Percentiles rank a stretch among this genome's conserved stretches.
Conservation (phyloP, 345 rosid species). For the Gossypioides kirkii region DNA sequence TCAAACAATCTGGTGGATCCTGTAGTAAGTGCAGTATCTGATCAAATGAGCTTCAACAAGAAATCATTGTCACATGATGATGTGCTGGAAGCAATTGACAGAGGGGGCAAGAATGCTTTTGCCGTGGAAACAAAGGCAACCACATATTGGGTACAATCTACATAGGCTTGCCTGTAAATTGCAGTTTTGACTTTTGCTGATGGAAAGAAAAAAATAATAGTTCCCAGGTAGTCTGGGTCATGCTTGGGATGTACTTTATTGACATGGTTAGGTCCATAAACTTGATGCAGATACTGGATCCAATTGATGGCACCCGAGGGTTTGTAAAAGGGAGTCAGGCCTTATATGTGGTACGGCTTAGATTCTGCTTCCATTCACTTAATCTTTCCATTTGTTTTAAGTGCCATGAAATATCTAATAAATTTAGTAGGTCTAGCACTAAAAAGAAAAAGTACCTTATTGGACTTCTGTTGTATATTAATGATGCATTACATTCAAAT, state of each 20-base stretch:
- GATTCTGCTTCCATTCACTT: slow-evolving; percentile 1
- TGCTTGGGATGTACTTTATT: slow-evolving; percentile 7
- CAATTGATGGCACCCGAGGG: slow-evolving; percentile 86
- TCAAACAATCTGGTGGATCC: slow-evolving; percentile 60
- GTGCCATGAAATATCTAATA: background rate
- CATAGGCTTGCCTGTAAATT: background rate
- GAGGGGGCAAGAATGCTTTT: slow-evolving; percentile 65
- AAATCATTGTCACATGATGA: slow-evolving; percentile 44
- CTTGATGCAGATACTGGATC: slow-evolving; percentile 70
- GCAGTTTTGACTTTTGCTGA: slow-evolving; percentile 1
- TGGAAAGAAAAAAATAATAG: background rate
- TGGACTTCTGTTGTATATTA: background rate
- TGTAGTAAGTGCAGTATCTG: slow-evolving; percentile 53
- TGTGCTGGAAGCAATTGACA: slow-evolving; percentile 76
- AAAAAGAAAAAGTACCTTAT: background rate
- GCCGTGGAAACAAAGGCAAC: slow-evolving; percentile 59
- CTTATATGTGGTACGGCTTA: slow-evolving; percentile 66
- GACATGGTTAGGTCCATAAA: background rate
- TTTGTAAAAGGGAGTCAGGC: slow-evolving; percentile 70
- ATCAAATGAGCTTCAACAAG: slow-evolving; percentile 36
- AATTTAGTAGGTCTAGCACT: background rate
- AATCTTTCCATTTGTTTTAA: background rate
- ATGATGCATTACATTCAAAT: background rate
- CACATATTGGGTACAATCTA: slow-evolving; percentile 62
- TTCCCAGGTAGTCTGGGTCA: background rate